A percentile compares a stretch with the other conserved stretches of the same genome.
Conservation (phyloP, 2,329 filamentous ascomycete species). For the Capronia coronata region DNA sequence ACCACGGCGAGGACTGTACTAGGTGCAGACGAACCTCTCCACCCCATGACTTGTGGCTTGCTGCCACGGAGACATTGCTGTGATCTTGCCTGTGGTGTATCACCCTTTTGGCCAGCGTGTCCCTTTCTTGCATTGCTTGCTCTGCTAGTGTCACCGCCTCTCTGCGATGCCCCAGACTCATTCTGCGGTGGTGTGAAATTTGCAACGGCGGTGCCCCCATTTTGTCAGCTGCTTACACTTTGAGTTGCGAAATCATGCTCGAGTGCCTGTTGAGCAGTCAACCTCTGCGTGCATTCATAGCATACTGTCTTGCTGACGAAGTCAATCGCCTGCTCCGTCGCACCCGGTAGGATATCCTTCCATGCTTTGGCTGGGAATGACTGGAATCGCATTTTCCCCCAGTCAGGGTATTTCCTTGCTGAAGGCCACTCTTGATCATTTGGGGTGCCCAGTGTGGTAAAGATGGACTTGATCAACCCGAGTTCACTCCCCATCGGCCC, state of each 20-base stretch:
- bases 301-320: conserved; percentile 62
- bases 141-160: too few species aligned
- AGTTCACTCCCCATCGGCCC: conserved; percentile 89
- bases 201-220: too few species aligned
- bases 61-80: too few species aligned
- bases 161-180: too few species aligned
- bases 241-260: conserved; percentile 6
- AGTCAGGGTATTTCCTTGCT: conserved; percentile 62
- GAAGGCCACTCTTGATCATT: conserved; percentile 70
- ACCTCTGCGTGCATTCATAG: conserved; percentile 63
- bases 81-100: too few species aligned
- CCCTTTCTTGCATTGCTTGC: too few species aligned
- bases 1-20: too few species aligned
- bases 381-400: conserved; percentile 76
- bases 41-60: too few species aligned
- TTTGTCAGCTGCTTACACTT: neutral
- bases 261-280: conserved; percentile 49
- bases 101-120: too few species aligned
- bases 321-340: conserved; percentile 54
- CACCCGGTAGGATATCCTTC: conserved; percentile 61
- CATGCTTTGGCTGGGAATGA: conserved; percentile 63
- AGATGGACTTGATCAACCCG: conserved; percentile 83
- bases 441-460: conserved; percentile 84
- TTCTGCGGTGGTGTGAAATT: too few species aligned
- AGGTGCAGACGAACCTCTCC: too few species aligned